Conservation (phyloP, 2,329 filamentous ascomycete genomes). For the Ambrosiella beaveri region DNA sequence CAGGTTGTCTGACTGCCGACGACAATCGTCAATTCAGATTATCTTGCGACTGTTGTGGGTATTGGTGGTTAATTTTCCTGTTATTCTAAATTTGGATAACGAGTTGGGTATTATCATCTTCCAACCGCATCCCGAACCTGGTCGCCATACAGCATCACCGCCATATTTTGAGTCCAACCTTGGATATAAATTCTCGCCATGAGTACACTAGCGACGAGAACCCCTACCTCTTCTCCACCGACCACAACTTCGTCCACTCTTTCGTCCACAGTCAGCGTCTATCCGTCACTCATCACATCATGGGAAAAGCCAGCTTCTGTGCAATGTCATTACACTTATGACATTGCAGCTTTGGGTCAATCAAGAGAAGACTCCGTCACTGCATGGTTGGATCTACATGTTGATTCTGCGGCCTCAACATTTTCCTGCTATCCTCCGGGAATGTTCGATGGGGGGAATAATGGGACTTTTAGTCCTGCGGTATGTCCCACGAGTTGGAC, state of each 20-base stretch:
- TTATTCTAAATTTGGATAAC: neutral
- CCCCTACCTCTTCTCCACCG: neutral
- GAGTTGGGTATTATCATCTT: neutral
- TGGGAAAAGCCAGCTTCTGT: constrained; percentile 21
- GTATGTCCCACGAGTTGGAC: constrained; percentile 26
- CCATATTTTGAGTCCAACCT: neutral
- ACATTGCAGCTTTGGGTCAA: constrained; percentile 14
- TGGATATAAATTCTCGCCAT: neutral
- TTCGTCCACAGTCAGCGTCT: neutral
- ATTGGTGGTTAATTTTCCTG: neutral
- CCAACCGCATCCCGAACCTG: neutral
- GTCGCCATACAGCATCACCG: neutral
- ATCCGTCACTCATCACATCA: constrained; percentile 17
- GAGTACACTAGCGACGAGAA: constrained; percentile 2
- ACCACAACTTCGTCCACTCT: neutral
- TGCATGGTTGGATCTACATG: constrained; percentile 23
- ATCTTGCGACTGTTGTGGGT: too few relatives aligned
- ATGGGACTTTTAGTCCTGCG: constrained; percentile 24
- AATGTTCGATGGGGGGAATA: constrained; percentile 23
- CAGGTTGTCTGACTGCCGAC: too few relatives aligned
- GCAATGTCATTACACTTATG: constrained; percentile 24
- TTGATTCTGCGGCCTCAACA: constrained; percentile 21
- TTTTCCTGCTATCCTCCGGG: constrained; percentile 25
- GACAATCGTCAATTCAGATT: too few relatives aligned
- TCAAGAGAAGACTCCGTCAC: constrained; percentile 12